phyloP scores from a whole-genome alignment of 2,329 filamentous ascomycete species.

The Nemania sp. region DNA sequence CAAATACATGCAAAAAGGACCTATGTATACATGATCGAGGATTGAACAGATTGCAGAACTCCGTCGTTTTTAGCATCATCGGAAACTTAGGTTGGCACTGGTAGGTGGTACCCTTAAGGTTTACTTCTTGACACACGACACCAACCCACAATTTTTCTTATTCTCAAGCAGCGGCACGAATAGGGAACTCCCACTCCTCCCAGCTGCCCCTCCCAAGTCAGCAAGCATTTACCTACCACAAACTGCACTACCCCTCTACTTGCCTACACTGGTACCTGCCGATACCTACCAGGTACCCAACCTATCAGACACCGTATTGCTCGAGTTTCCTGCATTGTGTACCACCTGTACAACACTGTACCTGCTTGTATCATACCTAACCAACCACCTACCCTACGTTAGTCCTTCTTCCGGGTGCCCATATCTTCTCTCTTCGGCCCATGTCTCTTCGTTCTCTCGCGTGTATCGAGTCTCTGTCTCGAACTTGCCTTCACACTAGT shows the following conservation, averaged over 20 bases:
- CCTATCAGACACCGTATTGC: slow-evolving; percentile 22
- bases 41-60: slow-evolving; percentile 16
- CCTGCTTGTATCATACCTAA: slow-evolving; percentile 17
- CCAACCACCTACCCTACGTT: neutral
- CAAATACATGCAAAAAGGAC: too few relatives aligned
- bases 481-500: slow-evolving; percentile 27
- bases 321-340: slow-evolving; percentile 16
- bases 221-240: too few relatives aligned
- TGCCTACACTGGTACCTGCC: slow-evolving; percentile 14
- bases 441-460: slow-evolving; percentile 37
- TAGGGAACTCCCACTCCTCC: slow-evolving; percentile 8
- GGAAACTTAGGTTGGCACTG: slow-evolving; percentile 7
- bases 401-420: neutral
- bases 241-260: slow-evolving; percentile 22
- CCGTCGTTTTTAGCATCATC: slow-evolving; percentile 16
- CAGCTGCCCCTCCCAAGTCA: slow-evolving; percentile 21
- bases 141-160: slow-evolving; percentile 13
- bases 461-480: slow-evolving; percentile 35
- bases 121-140: slow-evolving; percentile 1
- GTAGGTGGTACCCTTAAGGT: too few relatives aligned
- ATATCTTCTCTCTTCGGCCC: slow-evolving; percentile 22
- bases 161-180: slow-evolving; percentile 13
- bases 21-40: too few relatives aligned
- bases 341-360: slow-evolving; percentile 2
- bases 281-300: neutral